Percentiles rank a stretch among this genome's conserved stretches.
Evolutionary conservation across 441 rosid species (phyloP).

Genomic region (Corymbia citriodora): DNA sequence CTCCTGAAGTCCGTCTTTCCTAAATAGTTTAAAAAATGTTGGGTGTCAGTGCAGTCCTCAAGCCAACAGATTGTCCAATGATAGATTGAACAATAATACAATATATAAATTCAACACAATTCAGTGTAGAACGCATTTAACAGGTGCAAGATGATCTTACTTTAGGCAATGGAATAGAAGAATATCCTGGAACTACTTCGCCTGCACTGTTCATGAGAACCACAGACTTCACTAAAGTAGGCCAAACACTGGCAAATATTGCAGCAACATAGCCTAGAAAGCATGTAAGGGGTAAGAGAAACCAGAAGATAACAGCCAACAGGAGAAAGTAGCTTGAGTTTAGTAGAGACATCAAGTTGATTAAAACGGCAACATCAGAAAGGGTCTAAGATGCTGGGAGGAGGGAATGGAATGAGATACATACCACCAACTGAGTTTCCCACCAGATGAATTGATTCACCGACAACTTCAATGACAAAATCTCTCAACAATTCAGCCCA

Average conservation of each 20-base stretch:
- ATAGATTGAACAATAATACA: not conserved
- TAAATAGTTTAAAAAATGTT: slow-evolving; percentile 9
- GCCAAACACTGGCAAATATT: slow-evolving; percentile 61
- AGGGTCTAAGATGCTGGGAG: not conserved
- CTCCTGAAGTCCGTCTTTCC: slow-evolving; percentile 58
- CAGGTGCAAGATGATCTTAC: slow-evolving; percentile 25
- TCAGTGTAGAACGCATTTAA: not conserved
- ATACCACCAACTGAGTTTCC: slow-evolving; percentile 95
- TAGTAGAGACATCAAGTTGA: not conserved
- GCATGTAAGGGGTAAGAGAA: not conserved
- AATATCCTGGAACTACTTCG: slow-evolving; percentile 52
- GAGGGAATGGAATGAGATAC: not conserved
- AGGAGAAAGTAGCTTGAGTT: not conserved
- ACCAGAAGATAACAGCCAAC: slow-evolving; percentile 4
- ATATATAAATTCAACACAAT: not conserved
- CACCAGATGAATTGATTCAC: slow-evolving; percentile 79
- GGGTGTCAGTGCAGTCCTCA: not conserved
- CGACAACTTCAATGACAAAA: slow-evolving; percentile 66
- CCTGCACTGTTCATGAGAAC: slow-evolving; percentile 81
- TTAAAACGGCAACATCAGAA: not conserved
- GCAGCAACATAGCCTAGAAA: slow-evolving; percentile 70
- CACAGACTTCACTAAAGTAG: slow-evolving; percentile 54
- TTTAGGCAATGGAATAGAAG: slow-evolving; percentile 28
- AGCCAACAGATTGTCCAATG: not conserved
- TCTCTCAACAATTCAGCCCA: slow-evolving; percentile 92